These are phyloP conservation scores for Cynanchum wilfordii DNA, from an alignment of 257 asterid species.

Conservation along the genomic window DNA sequence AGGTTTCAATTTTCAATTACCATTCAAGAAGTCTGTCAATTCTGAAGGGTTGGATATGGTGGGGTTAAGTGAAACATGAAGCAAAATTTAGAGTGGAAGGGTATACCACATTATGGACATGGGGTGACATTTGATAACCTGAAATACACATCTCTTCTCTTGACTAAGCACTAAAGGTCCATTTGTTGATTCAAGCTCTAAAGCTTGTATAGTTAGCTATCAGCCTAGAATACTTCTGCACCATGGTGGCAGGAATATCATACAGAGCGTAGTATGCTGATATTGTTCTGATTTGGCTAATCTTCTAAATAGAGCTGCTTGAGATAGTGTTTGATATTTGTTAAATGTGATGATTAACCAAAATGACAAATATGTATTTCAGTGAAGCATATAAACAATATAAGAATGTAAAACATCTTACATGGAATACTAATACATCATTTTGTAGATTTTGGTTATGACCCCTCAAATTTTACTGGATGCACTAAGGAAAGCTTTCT, in stretches of 20 bases:
- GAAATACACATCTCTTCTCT: neutral
- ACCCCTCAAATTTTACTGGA: slow-evolving; percentile 85
- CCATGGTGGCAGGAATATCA: neutral
- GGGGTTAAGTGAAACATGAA: neutral
- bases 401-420: neutral
- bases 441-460: slow-evolving; percentile 72
- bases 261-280: neutral
- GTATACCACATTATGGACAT: neutral
- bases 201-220: neutral
- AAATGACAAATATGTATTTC: neutral
- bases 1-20: neutral
- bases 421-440: neutral
- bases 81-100: neutral
- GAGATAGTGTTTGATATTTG: neutral
- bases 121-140: neutral
- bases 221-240: neutral
- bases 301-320: neutral
- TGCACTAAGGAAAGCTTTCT: slow-evolving; percentile 56
- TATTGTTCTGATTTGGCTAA: neutral
- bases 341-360: neutral
- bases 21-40: neutral
- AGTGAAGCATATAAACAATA: neutral
- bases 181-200: neutral
- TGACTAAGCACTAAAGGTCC: neutral
- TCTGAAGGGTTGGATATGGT: neutral